phyloP scores from a whole-genome alignment of 2,329 filamentous ascomycete genomes.

The Macroventuria anomochaeta region DNA sequence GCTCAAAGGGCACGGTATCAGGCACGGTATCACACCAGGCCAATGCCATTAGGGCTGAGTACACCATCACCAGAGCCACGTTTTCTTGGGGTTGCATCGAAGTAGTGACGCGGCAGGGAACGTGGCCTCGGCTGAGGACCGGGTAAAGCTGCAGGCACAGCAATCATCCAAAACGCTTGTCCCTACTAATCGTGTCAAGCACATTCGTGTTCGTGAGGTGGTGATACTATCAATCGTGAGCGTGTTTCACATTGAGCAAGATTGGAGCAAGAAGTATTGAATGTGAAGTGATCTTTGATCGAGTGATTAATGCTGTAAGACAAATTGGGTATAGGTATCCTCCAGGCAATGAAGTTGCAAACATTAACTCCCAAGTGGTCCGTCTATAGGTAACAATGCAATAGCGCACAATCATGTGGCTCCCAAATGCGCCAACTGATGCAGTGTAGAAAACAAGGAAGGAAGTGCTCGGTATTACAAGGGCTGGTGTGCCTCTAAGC shows the following conservation, averaged over 20 bases:
- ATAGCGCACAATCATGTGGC: constrained; percentile 23
- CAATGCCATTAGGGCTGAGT: constrained; percentile 15
- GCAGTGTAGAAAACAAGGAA: constrained; percentile 37
- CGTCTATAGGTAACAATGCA: constrained; percentile 22
- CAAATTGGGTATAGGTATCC: constrained; percentile 28
- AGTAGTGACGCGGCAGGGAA: constrained; percentile 10
- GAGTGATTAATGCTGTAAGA: constrained; percentile 17
- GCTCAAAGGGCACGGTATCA: constrained; percentile 5
- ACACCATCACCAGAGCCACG: constrained; percentile 15
- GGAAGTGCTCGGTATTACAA: constrained; percentile 48
- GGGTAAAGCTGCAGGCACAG: constrained; percentile 16
- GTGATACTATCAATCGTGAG: neutral
- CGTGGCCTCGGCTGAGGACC: constrained; percentile 15
- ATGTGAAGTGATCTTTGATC: constrained; percentile 17
- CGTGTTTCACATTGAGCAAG: constrained; percentile 10
- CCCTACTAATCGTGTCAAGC: neutral
- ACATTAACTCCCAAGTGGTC: constrained; percentile 30
- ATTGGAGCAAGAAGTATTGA: neutral
- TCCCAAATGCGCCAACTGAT: constrained; percentile 41
- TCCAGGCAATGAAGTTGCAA: constrained; percentile 30
- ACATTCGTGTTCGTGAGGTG: constrained; percentile 2
- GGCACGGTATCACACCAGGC: constrained; percentile 11
- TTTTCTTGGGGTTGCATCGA: constrained; percentile 2
- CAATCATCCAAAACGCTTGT: constrained; percentile 7
- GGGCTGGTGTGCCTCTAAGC: constrained; percentile 18